These are phyloP conservation scores for Paecilomyces fulvus DNA, from an alignment of 2,329 filamentous ascomycete genomes.

Conservation along the genomic window DNA sequence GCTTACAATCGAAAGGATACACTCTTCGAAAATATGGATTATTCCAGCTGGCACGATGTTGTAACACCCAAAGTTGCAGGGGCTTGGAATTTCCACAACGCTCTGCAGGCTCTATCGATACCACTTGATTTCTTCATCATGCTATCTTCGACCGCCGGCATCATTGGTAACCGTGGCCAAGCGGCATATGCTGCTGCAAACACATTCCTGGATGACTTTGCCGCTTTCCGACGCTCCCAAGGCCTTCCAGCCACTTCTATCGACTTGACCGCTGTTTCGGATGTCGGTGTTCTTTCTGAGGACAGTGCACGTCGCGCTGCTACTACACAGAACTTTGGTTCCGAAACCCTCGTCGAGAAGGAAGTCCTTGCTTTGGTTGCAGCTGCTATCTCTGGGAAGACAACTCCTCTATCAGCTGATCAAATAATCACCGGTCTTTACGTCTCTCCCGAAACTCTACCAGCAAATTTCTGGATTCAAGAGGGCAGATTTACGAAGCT, in stretches of 20 bases:
- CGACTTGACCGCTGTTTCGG: background rate
- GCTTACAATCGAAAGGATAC: conserved; percentile 18
- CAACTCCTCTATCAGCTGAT: too few species aligned
- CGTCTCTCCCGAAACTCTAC: too few species aligned
- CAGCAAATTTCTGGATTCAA: too few species aligned
- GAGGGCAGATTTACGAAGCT: too few species aligned
- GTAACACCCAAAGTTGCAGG: conserved; percentile 1
- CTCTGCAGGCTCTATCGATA: background rate
- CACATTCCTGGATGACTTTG: conserved; percentile 6
- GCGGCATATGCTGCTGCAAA: conserved; percentile 7
- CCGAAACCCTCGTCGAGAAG: background rate
- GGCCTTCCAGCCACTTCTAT: background rate
- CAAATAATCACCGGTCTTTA: too few species aligned
- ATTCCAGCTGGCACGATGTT: background rate
- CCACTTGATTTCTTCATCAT: conserved; percentile 10
- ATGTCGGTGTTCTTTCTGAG: background rate
- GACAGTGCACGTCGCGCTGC: background rate
- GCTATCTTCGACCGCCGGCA: conserved; percentile 4
- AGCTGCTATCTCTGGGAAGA: background rate
- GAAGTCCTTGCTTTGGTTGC: background rate
- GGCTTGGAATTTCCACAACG: conserved; percentile 9
- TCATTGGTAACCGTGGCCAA: conserved; percentile 8
- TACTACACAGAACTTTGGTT: background rate
- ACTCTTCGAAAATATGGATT: conserved; percentile 16
- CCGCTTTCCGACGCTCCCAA: conserved; percentile 1